Base-by-base conservation (phyloP, 2,329 filamentous ascomycete genomes). In the Xylaria sp. region DNA sequence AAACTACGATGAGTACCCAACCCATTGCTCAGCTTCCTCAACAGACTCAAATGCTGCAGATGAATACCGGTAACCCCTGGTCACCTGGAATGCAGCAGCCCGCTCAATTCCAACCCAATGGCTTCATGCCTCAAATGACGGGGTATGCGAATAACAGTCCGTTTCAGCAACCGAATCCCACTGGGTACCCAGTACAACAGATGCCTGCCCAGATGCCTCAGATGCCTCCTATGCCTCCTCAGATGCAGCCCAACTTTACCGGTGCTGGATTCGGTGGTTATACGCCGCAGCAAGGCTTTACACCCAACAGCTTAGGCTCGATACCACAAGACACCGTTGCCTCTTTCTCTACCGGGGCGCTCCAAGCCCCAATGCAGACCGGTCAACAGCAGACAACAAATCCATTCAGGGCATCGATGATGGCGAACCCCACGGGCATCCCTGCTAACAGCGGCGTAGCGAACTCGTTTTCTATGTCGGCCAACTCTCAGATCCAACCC, bases 361-460 rank as follows among this genome's bases (percentile, higher is more conserved):
- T 76, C 72, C 49, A 71, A 65, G 58, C 73, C 74, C 72, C 71
- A 44, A 69, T 72, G 67, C 71, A 73, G 69, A 78, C 74, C 23
- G 80, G 80, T 60, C 81, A 80, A 70, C 83, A 86, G 23, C 23
- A 4, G 68, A 86, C 79, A 19, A 96, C 92, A 6, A 99, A 99
- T 71, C 94, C 94, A 0, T 99, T 99, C 83, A 84, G 94, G 48
- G 89, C 92, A 71, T 97, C 93, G 1, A 93, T 93, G 86, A 80
- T 82, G 78, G 77, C 72, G 61, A 79, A 82, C 69, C 75, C 76
- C 18, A 84, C 84, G 6, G 82, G 82, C 52, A 72, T 77, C 65
- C 67, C 74, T 48, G 69, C 71, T 42, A 64, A 63, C 34, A 50
- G 49, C 35, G 50, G 51, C 51, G 10, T 55, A 10, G 52, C 44